These are phyloP conservation scores for Ascochyta lentis DNA, from an alignment of 2,329 filamentous ascomycete species.

Conservation along the genomic window DNA sequence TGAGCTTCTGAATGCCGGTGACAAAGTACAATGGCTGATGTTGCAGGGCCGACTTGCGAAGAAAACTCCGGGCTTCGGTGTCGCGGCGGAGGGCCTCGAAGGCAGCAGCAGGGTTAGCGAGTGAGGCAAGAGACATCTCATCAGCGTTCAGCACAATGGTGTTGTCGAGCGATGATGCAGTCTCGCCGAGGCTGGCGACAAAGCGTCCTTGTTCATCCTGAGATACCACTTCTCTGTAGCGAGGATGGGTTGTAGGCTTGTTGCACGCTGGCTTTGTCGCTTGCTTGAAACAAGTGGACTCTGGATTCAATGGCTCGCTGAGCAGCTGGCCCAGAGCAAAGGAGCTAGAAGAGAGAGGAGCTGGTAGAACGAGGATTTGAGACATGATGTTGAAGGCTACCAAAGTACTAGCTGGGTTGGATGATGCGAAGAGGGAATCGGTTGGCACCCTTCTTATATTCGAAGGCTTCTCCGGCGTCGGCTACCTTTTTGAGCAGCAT, in stretches of 20 bases:
- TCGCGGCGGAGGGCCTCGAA: slow-evolving; percentile 36
- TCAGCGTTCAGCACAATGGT: slow-evolving; percentile 29
- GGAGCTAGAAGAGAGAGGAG: slow-evolving; percentile 28
- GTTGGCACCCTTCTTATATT: background rate
- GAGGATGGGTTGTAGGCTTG: slow-evolving; percentile 15
- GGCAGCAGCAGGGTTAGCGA: slow-evolving; percentile 24
- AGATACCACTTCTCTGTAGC: slow-evolving; percentile 24
- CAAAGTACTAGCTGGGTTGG: background rate
- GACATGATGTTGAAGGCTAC: slow-evolving; percentile 28
- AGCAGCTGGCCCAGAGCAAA: slow-evolving; percentile 40
- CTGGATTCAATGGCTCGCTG: slow-evolving; percentile 28
- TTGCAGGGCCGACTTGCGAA: slow-evolving; percentile 48
- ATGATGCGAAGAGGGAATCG: background rate
- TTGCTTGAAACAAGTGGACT: slow-evolving; percentile 24
- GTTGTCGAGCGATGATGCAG: slow-evolving; percentile 8
- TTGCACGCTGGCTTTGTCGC: slow-evolving; percentile 13
- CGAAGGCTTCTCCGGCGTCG: background rate
- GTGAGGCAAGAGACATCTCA: slow-evolving; percentile 20
- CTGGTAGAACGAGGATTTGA: slow-evolving; percentile 30
- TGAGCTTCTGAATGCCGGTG: slow-evolving; percentile 56
- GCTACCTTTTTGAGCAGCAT: slow-evolving; percentile 2
- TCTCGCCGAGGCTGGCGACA: slow-evolving; percentile 14
- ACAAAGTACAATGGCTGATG: slow-evolving; percentile 54
- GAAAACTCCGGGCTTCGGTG: slow-evolving; percentile 25
- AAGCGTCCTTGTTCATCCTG: slow-evolving; percentile 34